Evolutionary conservation across 805 yeast species (phyloP), one percentile per base, ranked within the genome.

Genomic region (Candida multigemmis): DNA sequence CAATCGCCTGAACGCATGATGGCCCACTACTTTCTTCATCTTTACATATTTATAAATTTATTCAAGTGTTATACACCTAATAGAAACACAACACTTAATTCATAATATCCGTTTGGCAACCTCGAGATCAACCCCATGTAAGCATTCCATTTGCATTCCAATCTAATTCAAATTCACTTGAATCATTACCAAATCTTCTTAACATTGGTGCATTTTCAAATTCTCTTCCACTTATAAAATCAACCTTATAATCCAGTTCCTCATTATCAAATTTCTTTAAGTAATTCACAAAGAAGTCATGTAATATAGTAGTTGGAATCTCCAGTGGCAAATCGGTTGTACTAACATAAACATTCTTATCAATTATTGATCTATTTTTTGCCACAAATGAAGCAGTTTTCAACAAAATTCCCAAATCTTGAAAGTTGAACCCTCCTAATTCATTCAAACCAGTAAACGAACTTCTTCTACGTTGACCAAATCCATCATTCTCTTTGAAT

Each of bases 381-480:
- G 53, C 53, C 13, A 53, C 48, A 24, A 41, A 33, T 19, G 46
- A 37, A 4, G 64, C 64, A 3, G 46, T 31, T 6, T 40, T 35
- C 22, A 60, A 35, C 30, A 60, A 43, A 8, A 58, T 34, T 33
- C 53, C 60, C 31, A 56, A 44, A 34, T 59, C 66, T 30, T 56
- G 62, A 43, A 59, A 59, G 31, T 57, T 58, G 35, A 37, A 42
- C 2, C 61, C 64, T n/a, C 61, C 64, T 33, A 58, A 41, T 4
- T 57, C 65, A 37, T 55, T 54, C 17, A 58, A 27, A 4, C 57
- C 57, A 5, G 58, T 42, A 30, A 56, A 54, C 14, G 64, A 56
- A n/a, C 60, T 51, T 8, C 58, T 48, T 15, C 65, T 36, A 22
- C 56, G 36, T 12, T 31, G 35, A 13, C 45, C 47, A 18, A 44